phyloP scores from a whole-genome alignment of 140 eudicot species.

The Cichorium intybus region DNA sequence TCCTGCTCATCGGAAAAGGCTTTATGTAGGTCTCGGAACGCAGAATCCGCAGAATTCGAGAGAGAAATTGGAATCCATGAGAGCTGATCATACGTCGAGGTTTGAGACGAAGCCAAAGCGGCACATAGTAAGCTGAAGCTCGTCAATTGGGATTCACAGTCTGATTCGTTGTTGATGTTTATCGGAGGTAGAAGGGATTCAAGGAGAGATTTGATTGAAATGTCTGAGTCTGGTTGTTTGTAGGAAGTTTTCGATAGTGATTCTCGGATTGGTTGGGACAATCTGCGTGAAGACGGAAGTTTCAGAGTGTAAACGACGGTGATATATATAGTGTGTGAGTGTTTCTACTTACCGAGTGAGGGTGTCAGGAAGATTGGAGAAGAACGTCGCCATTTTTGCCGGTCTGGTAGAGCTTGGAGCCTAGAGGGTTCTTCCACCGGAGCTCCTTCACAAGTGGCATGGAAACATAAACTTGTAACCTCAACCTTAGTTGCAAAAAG shows the following conservation, averaged over 20 bases:
- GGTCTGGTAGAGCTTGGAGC: background rate
- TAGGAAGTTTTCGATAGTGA: conserved; percentile 42
- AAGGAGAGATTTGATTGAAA: conserved; percentile 64
- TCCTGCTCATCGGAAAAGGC: conserved; percentile 25
- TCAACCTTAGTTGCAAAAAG: too few species aligned
- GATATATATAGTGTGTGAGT: background rate
- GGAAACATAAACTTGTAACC: too few species aligned
- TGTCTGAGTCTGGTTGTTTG: conserved; percentile 49
- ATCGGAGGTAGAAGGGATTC: conserved; percentile 52
- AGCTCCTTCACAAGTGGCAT: too few species aligned
- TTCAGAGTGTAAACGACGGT: background rate
- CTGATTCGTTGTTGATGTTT: conserved; percentile 8
- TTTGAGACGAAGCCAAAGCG: conserved; percentile 57
- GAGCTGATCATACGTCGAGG: conserved; percentile 54
- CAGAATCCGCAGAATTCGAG: conserved; percentile 43
- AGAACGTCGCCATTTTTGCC: conserved; percentile 35
- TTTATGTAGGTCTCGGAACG: conserved; percentile 40
- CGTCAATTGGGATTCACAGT: conserved; percentile 18
- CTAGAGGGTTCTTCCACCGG: background rate
- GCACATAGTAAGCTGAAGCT: conserved; percentile 73
- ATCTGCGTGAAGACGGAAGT: conserved; percentile 32
- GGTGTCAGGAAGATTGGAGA: conserved; percentile 35
- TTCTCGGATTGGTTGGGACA: conserved; percentile 51
- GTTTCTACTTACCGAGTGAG: conserved; percentile 38
- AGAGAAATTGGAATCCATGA: conserved; percentile 68